Base-by-base conservation (phyloP, 2,329 filamentous ascomycete genomes). In the Epicoccum sorghinum region DNA sequence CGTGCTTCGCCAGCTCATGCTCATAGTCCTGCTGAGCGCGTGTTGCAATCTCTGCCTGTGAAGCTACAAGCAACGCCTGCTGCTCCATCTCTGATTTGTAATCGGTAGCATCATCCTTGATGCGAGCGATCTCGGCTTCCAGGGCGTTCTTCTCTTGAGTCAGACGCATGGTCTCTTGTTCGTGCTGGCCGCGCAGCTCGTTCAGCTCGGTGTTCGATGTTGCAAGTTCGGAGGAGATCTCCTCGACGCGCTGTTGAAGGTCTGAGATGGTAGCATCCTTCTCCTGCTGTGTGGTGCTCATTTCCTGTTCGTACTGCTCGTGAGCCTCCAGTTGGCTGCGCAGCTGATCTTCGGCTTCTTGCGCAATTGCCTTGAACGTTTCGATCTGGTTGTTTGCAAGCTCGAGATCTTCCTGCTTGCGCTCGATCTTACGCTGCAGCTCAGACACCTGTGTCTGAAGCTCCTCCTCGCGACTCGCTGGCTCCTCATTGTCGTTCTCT, bases 21-120 rank as follows among this genome's bases (percentile, higher is more conserved):
- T 99, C 96, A 70, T 99, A 99, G 64, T 95, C 93, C 70, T 96
- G 89, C 72, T 99, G 95, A 3, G 95, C 92, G 73, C 91, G 90
- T 47, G 91, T 88, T 2, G 95, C 92, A 67, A 99, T 98, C 39
- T 96, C 90, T 25, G 93, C 93, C 74, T 99, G 95, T 0, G 91
- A 88, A 58, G 95, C 93, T 37, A 98, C 85, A 66, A 98, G 93
- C 66, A 96, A 89, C 70, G 96, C 91, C 70, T 96, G 90, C 70
- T 89, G 91, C 61, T 90, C 87, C 29, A 91, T 87, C 44, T 92
- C 88, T 57, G 91, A 89, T 56, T 86, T 82, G 71, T 93, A 88
- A 47, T 89, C 86, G 61, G 92, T 89, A 53, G 89, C 89, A 62
- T 96, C 89, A 42, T 96, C 91, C 72, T 90, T 95, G 25, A 98